Evolutionary conservation across 1,284 basidiomycete genomes (phyloP).

Genomic region (Ustilago esculenta): DNA sequence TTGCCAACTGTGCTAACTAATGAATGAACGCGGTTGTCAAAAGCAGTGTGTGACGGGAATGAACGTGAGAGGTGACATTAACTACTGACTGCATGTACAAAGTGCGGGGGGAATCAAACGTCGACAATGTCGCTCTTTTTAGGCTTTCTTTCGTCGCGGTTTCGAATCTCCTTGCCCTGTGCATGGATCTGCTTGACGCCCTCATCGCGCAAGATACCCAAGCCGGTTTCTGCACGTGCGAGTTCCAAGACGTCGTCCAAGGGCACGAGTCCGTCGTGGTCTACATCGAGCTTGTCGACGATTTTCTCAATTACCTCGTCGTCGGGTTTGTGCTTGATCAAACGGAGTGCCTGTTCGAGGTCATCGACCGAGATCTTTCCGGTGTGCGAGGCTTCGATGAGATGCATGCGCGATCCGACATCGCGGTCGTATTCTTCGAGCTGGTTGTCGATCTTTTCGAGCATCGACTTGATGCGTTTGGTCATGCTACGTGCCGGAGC

Average conservation of each 20-base stretch:
- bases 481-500: constrained; percentile 76
- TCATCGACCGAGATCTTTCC: constrained; percentile 92
- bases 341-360: constrained; percentile 85
- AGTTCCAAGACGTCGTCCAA: constrained; percentile 68
- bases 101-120: constrained; percentile 1
- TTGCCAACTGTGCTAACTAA: too few species aligned
- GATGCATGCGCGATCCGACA: constrained; percentile 87
- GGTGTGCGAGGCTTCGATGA: constrained; percentile 90
- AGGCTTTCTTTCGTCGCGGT: constrained; percentile 41
- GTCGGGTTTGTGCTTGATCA: constrained; percentile 90
- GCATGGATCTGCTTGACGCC: constrained; percentile 55
- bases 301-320: constrained; percentile 89
- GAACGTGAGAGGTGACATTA: neutral
- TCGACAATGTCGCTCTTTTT: constrained; percentile 62
- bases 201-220: constrained; percentile 64
- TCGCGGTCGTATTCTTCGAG: constrained; percentile 84
- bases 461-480: constrained; percentile 93
- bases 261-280: constrained; percentile 89
- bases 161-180: constrained; percentile 48
- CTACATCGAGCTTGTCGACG: constrained; percentile 92
- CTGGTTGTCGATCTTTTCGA: constrained; percentile 93
- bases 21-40: too few species aligned
- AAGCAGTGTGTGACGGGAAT: too few species aligned
- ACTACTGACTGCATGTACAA: neutral
- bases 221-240: constrained; percentile 65